phyloP scores from a whole-genome alignment of 331 rosid species.

The Quercus tomentella region DNA sequence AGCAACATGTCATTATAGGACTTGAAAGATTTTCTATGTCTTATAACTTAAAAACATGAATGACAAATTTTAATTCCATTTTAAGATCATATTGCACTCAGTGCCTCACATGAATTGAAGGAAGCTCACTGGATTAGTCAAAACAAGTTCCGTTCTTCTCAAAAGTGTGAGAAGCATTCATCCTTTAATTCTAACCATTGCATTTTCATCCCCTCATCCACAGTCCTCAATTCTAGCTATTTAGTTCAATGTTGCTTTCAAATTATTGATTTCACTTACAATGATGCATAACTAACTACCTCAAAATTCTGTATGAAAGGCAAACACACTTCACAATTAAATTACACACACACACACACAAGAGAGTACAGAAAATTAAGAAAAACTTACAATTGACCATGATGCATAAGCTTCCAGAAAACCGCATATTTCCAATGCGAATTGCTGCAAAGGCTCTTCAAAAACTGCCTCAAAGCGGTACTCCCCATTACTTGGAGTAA shows the following conservation, averaged over 20 bases:
- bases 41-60: no score
- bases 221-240: no score
- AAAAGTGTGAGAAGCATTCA: not conserved
- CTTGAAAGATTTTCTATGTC: no score
- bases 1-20: no score
- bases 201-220: no score
- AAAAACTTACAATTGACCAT: conserved; percentile 54
- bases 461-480: conserved; percentile 43
- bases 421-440: conserved; percentile 79
- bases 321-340: not conserved
- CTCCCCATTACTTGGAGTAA: conserved; percentile 46
- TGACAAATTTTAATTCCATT: no score
- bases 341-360: not conserved
- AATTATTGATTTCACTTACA: not conserved
- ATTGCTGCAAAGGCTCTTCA: conserved; percentile 63
- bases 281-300: not conserved
- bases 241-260: not conserved
- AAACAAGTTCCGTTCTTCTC: not conserved
- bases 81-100: no score
- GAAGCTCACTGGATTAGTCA: not conserved
- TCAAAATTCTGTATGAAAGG: not conserved
- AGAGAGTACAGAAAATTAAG: not conserved
- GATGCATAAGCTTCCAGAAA: conserved; percentile 83
- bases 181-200: no score
- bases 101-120: not conserved